Percentiles rank a stretch among this genome's conserved stretches.
Evolutionary conservation across 129 eudicot genomes (phyloP).

Genomic region (Artemisia argyi): DNA sequence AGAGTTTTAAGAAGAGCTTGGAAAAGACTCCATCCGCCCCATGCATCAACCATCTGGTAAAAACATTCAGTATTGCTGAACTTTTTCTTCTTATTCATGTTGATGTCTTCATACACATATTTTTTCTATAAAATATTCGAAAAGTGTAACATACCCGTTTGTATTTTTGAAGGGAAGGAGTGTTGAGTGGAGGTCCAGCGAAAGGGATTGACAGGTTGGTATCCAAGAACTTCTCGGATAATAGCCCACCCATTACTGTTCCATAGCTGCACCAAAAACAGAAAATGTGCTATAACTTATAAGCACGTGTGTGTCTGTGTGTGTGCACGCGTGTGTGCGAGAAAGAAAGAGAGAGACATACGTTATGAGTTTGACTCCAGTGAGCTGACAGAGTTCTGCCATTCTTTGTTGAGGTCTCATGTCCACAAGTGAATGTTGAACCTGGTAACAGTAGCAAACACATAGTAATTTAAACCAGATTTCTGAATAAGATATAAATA

Average conservation of each 20-base stretch:
- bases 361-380: conserved; percentile 98
- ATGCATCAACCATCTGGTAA: conserved; percentile 95
- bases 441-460: conserved; percentile 46
- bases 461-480: background rate
- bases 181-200: conserved; percentile 94
- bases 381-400: conserved; percentile 97
- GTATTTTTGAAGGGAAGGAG: conserved; percentile 98
- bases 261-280: conserved; percentile 66
- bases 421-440: conserved; percentile 96
- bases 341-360: conserved; percentile 64
- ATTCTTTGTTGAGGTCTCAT: conserved; percentile 99
- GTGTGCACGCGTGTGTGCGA: conserved; percentile 5
- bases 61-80: background rate
- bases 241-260: conserved; percentile 96
- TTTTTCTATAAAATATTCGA: background rate
- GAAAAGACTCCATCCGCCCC: conserved; percentile 99
- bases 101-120: background rate
- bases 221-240: conserved; percentile 94
- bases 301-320: background rate
- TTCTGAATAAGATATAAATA: background rate
- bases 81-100: background rate
- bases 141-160: conserved; percentile 59
- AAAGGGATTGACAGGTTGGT: conserved; percentile 89
- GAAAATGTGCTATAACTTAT: no score
- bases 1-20: conserved; percentile 78